Percentiles rank a stretch among this genome's conserved stretches.
These are phyloP conservation scores for Fomitopsis betulina DNA, from an alignment of 1,284 basidiomycete genomes.

Conservation along the genomic window DNA sequence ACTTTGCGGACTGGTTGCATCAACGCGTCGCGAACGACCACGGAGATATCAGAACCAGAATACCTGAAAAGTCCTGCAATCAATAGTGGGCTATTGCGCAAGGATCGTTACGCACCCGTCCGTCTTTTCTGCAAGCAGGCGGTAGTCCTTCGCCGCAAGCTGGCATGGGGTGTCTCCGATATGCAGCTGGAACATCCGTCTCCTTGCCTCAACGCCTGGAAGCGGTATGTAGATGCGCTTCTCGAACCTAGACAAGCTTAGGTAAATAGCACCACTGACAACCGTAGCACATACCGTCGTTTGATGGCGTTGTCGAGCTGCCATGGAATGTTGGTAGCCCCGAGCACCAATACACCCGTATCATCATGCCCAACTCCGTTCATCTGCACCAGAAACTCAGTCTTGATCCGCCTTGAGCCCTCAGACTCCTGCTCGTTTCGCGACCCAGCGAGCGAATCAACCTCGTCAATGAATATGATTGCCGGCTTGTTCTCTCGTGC, in stretches of 20 bases:
- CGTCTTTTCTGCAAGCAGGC: conserved; percentile 78
- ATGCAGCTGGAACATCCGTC: conserved; percentile 96
- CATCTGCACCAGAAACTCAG: conserved; percentile 97
- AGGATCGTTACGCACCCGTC: conserved; percentile 59
- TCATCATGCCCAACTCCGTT: conserved; percentile 98
- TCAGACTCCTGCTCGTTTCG: conserved; percentile 96
- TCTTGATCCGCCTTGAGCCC: conserved; percentile 95
- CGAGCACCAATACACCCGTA: conserved; percentile 96
- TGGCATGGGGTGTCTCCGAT: conserved; percentile 91
- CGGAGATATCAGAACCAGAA: conserved; percentile 94
- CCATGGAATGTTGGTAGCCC: conserved; percentile 98
- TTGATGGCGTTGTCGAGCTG: conserved; percentile 98
- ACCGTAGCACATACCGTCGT: conserved; percentile 56
- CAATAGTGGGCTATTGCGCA: not conserved
- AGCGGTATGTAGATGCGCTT: conserved; percentile 98
- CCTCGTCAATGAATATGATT: conserved; percentile 99
- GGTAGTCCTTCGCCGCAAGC: conserved; percentile 78
- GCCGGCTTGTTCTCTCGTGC: conserved; percentile 95
- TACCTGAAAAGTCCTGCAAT: conserved; percentile 43
- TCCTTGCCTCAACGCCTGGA: conserved; percentile 89
- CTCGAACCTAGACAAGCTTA: conserved; percentile 65
- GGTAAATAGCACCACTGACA: not conserved
- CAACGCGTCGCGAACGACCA: conserved; percentile 93
- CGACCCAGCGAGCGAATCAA: conserved; percentile 94
- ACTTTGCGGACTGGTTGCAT: conserved; percentile 99